A percentile compares a stretch with the other conserved stretches of the same genome.
Evolutionary conservation across 2,329 filamentous ascomycete genomes (phyloP).

Genomic region (Ilyonectria mors-panacis): DNA sequence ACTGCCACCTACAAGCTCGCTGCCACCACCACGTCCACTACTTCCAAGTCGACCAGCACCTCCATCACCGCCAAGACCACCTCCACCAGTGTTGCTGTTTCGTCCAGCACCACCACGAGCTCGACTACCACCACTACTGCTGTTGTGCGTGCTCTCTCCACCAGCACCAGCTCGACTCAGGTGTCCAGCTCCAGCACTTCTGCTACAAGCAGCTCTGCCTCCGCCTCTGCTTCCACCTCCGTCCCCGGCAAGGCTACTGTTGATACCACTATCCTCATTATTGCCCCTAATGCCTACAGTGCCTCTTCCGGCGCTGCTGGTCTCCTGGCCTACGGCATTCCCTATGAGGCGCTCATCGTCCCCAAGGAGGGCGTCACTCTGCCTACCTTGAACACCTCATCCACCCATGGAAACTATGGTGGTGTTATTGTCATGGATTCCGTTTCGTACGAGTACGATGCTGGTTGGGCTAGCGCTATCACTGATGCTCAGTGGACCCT

Average conservation of each 20-base stretch:
- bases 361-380: conserved; percentile 23
- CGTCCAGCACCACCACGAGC: too few relatives aligned
- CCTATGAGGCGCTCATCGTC: conserved; percentile 30
- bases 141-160: too few relatives aligned
- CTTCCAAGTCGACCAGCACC: background rate
- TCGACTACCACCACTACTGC: background rate
- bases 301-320: conserved; percentile 20
- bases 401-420: conserved; percentile 29
- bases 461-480: conserved; percentile 34
- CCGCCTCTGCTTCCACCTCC: background rate
- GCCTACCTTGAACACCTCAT: conserved; percentile 30
- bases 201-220: background rate
- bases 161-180: background rate
- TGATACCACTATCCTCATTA: conserved; percentile 27
- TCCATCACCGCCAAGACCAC: background rate
- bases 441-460: conserved; percentile 32
- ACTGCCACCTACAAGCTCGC: background rate
- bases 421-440: conserved; percentile 33
- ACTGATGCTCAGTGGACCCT: conserved; percentile 31
- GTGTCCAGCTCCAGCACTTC: background rate
- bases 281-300: conserved; percentile 19
- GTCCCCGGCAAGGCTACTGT: conserved; percentile 6
- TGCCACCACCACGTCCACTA: background rate
- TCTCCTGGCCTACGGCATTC: conserved; percentile 37
- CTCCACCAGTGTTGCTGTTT: background rate